Base-by-base conservation (phyloP, 2,329 filamentous ascomycete species). In the Fusarium cicatricum region DNA sequence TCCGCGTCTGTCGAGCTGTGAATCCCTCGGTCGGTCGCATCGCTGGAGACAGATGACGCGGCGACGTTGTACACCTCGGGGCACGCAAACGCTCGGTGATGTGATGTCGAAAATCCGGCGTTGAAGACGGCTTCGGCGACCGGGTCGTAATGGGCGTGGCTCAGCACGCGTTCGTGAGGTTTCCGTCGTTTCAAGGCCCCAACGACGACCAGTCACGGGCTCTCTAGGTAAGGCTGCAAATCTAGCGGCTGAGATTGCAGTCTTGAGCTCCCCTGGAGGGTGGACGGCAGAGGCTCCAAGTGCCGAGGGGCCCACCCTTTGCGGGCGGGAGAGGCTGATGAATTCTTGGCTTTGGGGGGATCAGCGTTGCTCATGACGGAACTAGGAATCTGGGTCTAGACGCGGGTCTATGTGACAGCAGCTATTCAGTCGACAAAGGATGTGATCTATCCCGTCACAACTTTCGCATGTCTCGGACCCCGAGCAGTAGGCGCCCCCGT, bases 171-270 rank as follows among this genome's bases (percentile, higher is more conserved):
- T 11, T 15, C 6, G 19, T 33, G 38, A 12, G 29, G 21, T 39
- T 42, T 45, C 53, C n/a, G n/a, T n/a, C n/a, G n/a, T n/a, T n/a
- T n/a, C n/a, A n/a, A 46, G 28, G 32, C 26, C 15, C 38, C 16
- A 3, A 1, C 33, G 26, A 7, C 14, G 41, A 31, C 59, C 59
- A 60, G n/a, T 63, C 43, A 43, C 17, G 37, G 33, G 33, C 48
- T 33, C n/a, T 15, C 31, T 33, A 21, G 46, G 51, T 14, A 57
- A 66, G 65, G 65, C 64, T 65, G 57, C 55, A 67, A 61, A 65
- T 66, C 58, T 46, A 37, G 40, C 41, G 42, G 44, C 44, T 53
- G 43, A 49, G 38, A 45, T 55, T 41, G 47, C 48, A 52, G 33
- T 50, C 38, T 43, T 39, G 42, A 44, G 36, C 50, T 39, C 32